Base-by-base conservation (phyloP, 768 basidiomycete genomes). In the Tylopilus subfusipes region DNA sequence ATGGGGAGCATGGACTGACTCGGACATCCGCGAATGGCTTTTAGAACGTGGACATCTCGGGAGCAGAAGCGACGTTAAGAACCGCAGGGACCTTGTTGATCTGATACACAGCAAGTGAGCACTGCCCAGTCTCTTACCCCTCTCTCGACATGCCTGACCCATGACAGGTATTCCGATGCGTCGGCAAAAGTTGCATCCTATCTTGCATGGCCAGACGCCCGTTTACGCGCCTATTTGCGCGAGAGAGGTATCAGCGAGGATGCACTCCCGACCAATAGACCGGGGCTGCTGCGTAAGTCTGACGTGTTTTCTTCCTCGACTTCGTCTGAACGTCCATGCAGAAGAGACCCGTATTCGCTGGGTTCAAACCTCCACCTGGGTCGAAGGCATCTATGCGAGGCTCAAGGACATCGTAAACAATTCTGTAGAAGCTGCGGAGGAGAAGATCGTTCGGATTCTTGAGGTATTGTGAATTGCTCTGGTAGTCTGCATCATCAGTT, bases 141-240 rank as follows among this genome's bases (percentile, higher is more conserved):
- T 4, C 2, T 4, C 27, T 30, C 14, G 10, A 38, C 16, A 4
- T 24, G 13, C 8, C 38, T 43, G 42, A 45, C n/a, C 5, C 38
- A 18, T 27, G 31, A n/a, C 59, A 90, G 82, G 66, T 84, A 82
- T 63, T 76, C 76, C 51, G 81, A 85, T 48, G 67, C 68, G 46
- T 65, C 67, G n/a, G 48, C 61, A 6, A 72, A 74, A 33, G 77
- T 79, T 2, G 77, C 84, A 3, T 74, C 82, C 3, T 97, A 96
- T 72, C 75, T 95, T 47, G 79, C 81, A 11, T 98, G 96, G 96
- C 90, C 92, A 13, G 95, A 98, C 64, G 90, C 94, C 4, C 82
- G 95, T 30, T 83, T 98, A 25, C 86, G 94, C 43, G 93, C 89
- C 2, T 97, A 90, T 72, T 80, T 98, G 19, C 81, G 93, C 42